Base-by-base conservation (phyloP, 257 asterid species). In the Jacaranda mimosifolia region DNA sequence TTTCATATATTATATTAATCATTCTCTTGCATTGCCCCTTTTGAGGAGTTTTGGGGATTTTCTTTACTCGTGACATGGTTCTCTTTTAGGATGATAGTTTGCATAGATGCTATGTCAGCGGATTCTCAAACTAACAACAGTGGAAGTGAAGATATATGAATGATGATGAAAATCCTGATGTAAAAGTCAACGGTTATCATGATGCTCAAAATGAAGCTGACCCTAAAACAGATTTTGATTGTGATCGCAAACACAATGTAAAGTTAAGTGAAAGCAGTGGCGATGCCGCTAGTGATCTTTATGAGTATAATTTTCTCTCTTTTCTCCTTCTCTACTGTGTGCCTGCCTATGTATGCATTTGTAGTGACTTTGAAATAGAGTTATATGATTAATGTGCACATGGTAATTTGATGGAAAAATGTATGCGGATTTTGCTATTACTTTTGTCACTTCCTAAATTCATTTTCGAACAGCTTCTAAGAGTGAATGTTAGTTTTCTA, bases 261-360 rank as follows among this genome's bases (percentile, higher is more conserved):
- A 93, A 93, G 85, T 83, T 93, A 70, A 96, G 99, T 76, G 99
- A 87, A 88, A 93, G 95, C 86, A 96, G 99, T 81, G 96, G 97
- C 58, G 93, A 97, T 65, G 93, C 89, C 74, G 90, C 95, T 76
- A 87, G 97, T 71, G 96, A 96, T 93, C 95, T 91, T 73, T 91
- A 93, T 82, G 95, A 91, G 77, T 92, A 85, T 76, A 90, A 96
- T 73, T 35, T 65, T 42, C 74, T 64, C 65, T 18, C 76, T 14
- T 74, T 2, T 5, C 56, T 51, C 42, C 51, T 0, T 26, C 32
- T 15, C 3, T 11, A 13, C 36, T 68, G 10, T 60, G 55, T 70
- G 12, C 64, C 56, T 67, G 57, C 40, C 38, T 67, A 68, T 49
- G 45, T 62, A 62, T 52, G 74, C 62, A 40, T 38, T 73, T 52